Evolutionary conservation across 495 filamentous ascomycete genomes (phyloP), one percentile per base, ranked within the genome.

Genomic region (Hyaloscypha bicolor): DNA sequence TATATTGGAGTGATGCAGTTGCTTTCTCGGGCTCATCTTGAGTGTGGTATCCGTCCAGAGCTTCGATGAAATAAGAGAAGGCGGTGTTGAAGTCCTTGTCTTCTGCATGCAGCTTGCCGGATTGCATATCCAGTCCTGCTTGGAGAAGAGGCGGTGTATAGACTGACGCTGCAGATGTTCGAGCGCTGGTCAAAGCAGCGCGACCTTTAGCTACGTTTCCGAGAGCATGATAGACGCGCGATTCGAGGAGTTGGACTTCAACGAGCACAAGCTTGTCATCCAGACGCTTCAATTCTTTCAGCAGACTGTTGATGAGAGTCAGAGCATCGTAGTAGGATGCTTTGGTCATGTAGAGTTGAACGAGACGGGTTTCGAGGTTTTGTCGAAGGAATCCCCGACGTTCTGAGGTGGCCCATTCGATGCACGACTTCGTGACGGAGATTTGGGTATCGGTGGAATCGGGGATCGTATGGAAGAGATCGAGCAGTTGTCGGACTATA

Each of bases 21-120:
- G 95, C 95, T 78, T 93, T 90, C 66, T 86, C 83, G 8, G 89
- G 79, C 71, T 94, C 92, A 68, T 99, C 95, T 75, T 97, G 92
- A 8, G 91, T 88, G 78, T 92, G 93, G 80, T 98, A 98, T 55
- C 95, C 95, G 75, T 99, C 95, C 61, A 99, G 83, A 16, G 95
- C 95, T 80, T 99, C 95, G 78, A 99, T 97, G 80, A 99, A 99
- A 82, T 99, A 99, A 55, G 92, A 96, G 82, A 87, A 98, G 35
- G 96, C 92, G 16, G 95, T 99, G 79, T 94, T 96, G 85, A 98
- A 99, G 81, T 99, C 95, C 79, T 92, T 89, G 81, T 99, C 95
- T 80, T 98, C 96, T 25, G 95, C 95, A 78, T 99, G 95, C 29
- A 99, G 86, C 89, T 97, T 97, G 71, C 95, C 95, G 61, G 92